Percentiles rank a stretch among this genome's conserved stretches.
Evolutionary conservation across 257 asterid species (phyloP).

Genomic region (Solanum clarkiae): DNA sequence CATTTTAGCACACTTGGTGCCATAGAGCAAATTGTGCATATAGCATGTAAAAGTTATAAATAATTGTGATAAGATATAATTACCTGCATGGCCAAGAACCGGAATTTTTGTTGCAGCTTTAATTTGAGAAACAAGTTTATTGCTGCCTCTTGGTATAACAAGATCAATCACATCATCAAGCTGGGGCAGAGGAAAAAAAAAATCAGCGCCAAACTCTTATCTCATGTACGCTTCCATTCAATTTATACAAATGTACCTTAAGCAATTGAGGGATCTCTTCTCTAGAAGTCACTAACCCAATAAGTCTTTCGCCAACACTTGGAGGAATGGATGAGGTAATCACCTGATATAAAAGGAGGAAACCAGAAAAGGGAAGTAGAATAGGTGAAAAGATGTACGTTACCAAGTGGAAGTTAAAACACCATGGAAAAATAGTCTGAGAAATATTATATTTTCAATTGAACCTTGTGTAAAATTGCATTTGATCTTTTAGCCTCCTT

Average conservation of each 20-base stretch:
- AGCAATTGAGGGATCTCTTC: conserved; percentile 79
- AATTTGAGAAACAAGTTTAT: conserved; percentile 79
- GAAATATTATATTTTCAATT: not conserved
- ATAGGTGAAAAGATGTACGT: not conserved
- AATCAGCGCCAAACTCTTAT: not conserved
- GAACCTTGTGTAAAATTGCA: conserved; percentile 63
- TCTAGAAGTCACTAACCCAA: conserved; percentile 70
- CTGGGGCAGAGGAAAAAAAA: conserved; percentile 17
- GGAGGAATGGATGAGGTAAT: conserved; percentile 61
- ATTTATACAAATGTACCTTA: conserved; percentile 29
- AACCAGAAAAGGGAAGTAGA: not conserved
- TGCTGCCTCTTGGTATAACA: conserved; percentile 91
- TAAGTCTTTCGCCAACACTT: conserved; percentile 54
- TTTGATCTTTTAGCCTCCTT: conserved; percentile 71
- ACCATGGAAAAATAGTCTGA: not conserved
- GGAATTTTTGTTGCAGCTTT: conserved; percentile 74
- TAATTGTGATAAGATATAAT: not conserved
- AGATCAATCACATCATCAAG: conserved; percentile 84
- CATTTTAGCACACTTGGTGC: not conserved
- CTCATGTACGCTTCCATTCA: not conserved
- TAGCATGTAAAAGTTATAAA: not conserved
- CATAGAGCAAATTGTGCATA: not conserved
- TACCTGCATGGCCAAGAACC: conserved; percentile 90
- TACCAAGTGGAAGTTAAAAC: not conserved
- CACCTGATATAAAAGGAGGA: conserved; percentile 23